Evolutionary conservation across 176 grass and related monocot species (phyloP), one percentile per base, ranked within the genome.

Genomic region (Guadua angustifolia): DNA sequence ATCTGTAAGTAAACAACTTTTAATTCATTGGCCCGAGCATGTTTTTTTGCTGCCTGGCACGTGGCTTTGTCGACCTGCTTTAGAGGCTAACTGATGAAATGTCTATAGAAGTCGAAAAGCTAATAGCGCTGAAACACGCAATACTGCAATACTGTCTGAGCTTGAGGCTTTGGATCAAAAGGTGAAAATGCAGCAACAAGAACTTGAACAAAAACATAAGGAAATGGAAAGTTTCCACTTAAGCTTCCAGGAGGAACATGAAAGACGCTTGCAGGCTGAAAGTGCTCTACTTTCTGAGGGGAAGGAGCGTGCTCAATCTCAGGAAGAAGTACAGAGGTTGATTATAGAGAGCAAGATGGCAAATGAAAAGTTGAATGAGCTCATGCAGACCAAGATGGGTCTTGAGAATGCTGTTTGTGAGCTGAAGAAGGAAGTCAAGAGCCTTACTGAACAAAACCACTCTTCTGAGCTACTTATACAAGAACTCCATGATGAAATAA

Each of bases 51-150:
- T n/a, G n/a, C n/a, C n/a, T n/a, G n/a, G n/a, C n/a, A n/a, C n/a
- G n/a, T n/a, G n/a, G n/a, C n/a, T n/a, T n/a, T n/a, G n/a, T n/a
- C n/a, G n/a, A n/a, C n/a, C n/a, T n/a, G n/a, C n/a, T n/a, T n/a
- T n/a, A 94, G 78, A 91, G 78, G 74, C 71, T 95, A 83, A 87
- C 86, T 71, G 89, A 94, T 90, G 96, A 93, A 63, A 92, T 88
- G 91, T 78, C 69, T 55, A 78, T 46, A 21, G 86, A 94, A 84
- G 88, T 82, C 26, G 72, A 91, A 75, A 95, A 94, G 84, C 35
- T 94, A 76, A 83, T 18, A 90, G 72, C 39, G 73, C 87, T 81
- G 97, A 99, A 92, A 85, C 88, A 75, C 60, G 79, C 45, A 96
- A 92, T 69, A 78, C 66, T 79, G 75, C 78, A 81, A 66, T 95